Base-by-base conservation (phyloP, 1,284 basidiomycete genomes). In the Tremellales sp. region DNA sequence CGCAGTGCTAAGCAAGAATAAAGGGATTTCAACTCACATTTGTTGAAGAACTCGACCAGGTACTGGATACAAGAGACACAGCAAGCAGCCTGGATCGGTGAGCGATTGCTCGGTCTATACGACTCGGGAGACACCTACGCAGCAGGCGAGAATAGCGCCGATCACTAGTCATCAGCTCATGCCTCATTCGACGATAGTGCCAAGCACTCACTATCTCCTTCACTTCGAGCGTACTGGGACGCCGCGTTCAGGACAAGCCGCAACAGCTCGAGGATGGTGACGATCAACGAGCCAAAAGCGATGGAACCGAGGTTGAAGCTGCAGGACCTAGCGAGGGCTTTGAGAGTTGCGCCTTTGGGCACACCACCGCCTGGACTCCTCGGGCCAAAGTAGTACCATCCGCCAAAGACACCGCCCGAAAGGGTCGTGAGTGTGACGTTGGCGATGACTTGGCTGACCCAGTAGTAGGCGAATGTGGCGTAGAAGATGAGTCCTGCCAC, bases 261-360 rank as follows among this genome's bases (percentile, higher is more conserved):
- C 40, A 92, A 59, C 4, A 91, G 66, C 61, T 94, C 90, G 41
- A 94, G 77, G 25, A 94, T 67, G 0, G 91, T 89, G 40, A 94
- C 89, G 54, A 94, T 88, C 61, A 94, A 76, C 2, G 85, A 88
- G 4, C 90, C 90, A 64, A 93, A 91, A 4, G 88, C 87, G 61
- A 94, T 90, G 0, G 87, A 89, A 5, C 89, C 91, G 25, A 96
- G 79, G 1, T 87, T 91, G 46, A 86, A 76, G 0, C 89, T 90
- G 13, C 84, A 86, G n/a, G 88, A 85, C 23, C 90, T 82, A 31
- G 80, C 78, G 66, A 94, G 87, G 0, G 87, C 79, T 40, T 82
- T 80, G 2, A 82, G 60, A 21, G 85, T 86, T 0, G 87, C 86
- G 63, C 85, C 80, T 49, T 80, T 81, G 23, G 86, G 87, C 80